Evolutionary conservation across 768 basidiomycete species (phyloP).

Genomic region (Xerocomellus amylosporus): DNA sequence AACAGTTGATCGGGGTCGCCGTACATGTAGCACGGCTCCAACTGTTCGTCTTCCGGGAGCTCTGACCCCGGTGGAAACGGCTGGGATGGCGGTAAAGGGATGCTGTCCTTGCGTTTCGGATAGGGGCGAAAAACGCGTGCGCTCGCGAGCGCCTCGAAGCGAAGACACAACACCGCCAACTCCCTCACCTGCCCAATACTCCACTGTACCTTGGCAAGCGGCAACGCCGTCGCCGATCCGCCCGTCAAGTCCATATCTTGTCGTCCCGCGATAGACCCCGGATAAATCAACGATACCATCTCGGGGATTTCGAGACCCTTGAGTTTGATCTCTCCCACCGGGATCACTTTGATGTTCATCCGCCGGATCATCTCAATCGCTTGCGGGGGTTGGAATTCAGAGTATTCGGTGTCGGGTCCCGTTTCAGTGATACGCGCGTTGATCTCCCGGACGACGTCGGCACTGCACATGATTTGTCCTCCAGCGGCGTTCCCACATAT

Average conservation of each 20-base stretch:
- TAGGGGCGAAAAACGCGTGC: slow-evolving; percentile 54
- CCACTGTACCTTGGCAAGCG: slow-evolving; percentile 51
- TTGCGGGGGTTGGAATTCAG: slow-evolving; percentile 51
- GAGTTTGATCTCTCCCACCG: slow-evolving; percentile 87
- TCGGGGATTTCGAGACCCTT: slow-evolving; percentile 95
- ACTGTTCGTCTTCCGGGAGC: slow-evolving; percentile 20
- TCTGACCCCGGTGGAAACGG: slow-evolving; percentile 12
- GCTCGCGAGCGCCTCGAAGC: slow-evolving; percentile 74
- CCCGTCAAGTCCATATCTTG: slow-evolving; percentile 49
- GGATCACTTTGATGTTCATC: slow-evolving; percentile 65
- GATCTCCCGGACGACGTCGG: slow-evolving; percentile 83
- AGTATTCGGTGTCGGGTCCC: slow-evolving; percentile 59
- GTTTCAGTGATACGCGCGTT: slow-evolving; percentile 53
- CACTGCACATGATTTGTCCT: slow-evolving; percentile 91
- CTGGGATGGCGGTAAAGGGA: slow-evolving; percentile 11
- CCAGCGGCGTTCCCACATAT: slow-evolving; percentile 82
- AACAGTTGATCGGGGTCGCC: slow-evolving; percentile 63
- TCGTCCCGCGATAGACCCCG: slow-evolving; percentile 67
- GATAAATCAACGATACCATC: slow-evolving; percentile 81
- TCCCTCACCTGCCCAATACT: slow-evolving; percentile 72
- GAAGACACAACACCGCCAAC: slow-evolving; percentile 68
- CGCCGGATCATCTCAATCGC: slow-evolving; percentile 74
- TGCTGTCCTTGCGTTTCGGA: slow-evolving; percentile 35
- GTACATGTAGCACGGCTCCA: slow-evolving; percentile 41
- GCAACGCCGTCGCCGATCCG: slow-evolving; percentile 10